phyloP scores from a whole-genome alignment of 208 protist species.

The Leishmania tarentolae region DNA sequence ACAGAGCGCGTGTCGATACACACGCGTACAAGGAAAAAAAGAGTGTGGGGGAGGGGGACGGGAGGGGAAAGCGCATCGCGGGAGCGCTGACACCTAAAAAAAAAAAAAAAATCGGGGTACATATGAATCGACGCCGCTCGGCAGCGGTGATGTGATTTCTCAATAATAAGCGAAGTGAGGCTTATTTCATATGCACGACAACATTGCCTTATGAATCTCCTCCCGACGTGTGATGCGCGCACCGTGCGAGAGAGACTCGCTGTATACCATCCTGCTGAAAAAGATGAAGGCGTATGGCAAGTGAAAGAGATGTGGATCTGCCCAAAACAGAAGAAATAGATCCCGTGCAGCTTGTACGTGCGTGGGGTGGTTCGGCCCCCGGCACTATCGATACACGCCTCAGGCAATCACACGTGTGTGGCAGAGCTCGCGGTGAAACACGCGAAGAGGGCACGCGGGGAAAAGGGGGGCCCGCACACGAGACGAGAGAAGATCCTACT shows the following conservation, averaged over 20 bases:
- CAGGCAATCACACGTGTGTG: neutral
- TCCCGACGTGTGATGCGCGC: neutral
- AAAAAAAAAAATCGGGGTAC: neutral
- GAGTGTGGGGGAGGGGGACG: neutral
- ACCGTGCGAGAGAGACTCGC: neutral
- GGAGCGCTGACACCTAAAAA: neutral
- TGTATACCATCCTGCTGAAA: neutral
- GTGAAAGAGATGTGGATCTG: neutral
- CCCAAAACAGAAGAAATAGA: neutral
- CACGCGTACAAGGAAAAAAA: neutral
- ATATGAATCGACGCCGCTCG: neutral
- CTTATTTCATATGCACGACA: neutral
- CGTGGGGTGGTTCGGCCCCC: neutral
- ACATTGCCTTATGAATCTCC: neutral
- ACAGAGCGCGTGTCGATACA: neutral
- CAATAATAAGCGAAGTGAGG: neutral
- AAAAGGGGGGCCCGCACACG: neutral
- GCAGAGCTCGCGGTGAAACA: neutral
- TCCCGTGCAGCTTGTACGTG: slow-evolving; percentile 16
- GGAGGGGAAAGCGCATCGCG: neutral
- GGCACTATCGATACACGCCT: neutral
- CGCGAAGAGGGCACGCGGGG: neutral
- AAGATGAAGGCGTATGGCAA: neutral
- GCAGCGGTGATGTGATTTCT: neutral
- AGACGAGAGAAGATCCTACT: neutral